A percentile compares a stretch with the other conserved stretches of the same genome.
phyloP scores from a whole-genome alignment of 257 asterid genomes.

The Rauvolfia tetraphylla region DNA sequence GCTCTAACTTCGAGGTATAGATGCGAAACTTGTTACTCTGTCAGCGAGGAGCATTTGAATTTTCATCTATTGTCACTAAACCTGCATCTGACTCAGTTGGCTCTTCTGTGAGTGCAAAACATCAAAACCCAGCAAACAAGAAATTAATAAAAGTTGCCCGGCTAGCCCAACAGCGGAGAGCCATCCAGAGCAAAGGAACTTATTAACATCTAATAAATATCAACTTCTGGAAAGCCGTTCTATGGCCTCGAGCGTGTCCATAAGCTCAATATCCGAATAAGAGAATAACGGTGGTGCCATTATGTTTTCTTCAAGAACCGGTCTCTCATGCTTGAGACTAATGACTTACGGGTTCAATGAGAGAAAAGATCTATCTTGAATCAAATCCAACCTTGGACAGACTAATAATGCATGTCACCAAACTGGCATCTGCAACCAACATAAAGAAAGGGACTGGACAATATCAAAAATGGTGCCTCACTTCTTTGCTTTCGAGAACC shows the following conservation, averaged over 20 bases:
- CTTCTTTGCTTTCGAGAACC: slow-evolving; percentile 98
- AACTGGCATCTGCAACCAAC: not conserved
- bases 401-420: not conserved
- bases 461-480: slow-evolving; percentile 22
- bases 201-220: not conserved
- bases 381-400: not conserved
- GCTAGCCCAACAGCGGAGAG: not conserved
- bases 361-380: not conserved
- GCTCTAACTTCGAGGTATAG: not conserved
- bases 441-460: too few species aligned
- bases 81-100: not conserved
- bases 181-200: slow-evolving; percentile 1
- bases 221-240: not conserved
- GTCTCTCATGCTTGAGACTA: not conserved
- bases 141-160: not conserved
- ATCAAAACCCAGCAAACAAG: not conserved
- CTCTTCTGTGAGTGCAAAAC: not conserved
- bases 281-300: not conserved
- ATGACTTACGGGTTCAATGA: not conserved
- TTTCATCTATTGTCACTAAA: not conserved
- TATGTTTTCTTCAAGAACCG: not conserved
- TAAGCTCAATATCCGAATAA: too few species aligned
- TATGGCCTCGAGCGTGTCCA: not conserved
- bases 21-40: not conserved
- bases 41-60: not conserved